Evolutionary conservation across 306 rosid genomes (phyloP).

Genomic region (Glycine tomentella): DNA sequence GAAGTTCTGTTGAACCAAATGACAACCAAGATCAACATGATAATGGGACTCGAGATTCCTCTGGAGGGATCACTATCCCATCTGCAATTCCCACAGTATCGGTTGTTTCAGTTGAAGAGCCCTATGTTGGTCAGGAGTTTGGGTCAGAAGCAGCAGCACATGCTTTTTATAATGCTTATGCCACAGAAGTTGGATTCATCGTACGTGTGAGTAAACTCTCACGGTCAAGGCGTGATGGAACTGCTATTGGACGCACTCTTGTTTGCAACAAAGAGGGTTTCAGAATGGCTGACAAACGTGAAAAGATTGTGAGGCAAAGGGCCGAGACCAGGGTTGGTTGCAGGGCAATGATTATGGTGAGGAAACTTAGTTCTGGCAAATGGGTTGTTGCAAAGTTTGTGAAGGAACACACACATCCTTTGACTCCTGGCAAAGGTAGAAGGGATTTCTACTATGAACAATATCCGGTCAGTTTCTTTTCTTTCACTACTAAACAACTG

Average conservation of each 20-base stretch:
- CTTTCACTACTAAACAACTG: slow-evolving; percentile 17
- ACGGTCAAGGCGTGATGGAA: slow-evolving; percentile 91
- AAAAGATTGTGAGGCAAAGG: slow-evolving; percentile 92
- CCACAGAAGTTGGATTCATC: slow-evolving; percentile 77
- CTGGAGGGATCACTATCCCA: slow-evolving; percentile 57
- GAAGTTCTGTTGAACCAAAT: slow-evolving; percentile 69
- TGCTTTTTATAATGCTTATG: slow-evolving; percentile 93
- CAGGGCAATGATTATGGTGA: slow-evolving; percentile 92
- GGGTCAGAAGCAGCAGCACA: slow-evolving; percentile 92
- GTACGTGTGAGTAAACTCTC: slow-evolving; percentile 98
- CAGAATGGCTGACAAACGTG: slow-evolving; percentile 96
- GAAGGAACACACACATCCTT: slow-evolving; percentile 87
- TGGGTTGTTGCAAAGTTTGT: slow-evolving; percentile 89
- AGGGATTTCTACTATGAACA: slow-evolving; percentile 84
- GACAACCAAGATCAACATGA: slow-evolving; percentile 62
- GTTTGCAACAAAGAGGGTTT: slow-evolving; percentile 98
- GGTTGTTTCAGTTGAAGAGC: slow-evolving; percentile 68
- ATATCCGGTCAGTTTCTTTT: slow-evolving; percentile 76
- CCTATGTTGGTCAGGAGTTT: slow-evolving; percentile 92
- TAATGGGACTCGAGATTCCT: slow-evolving; percentile 58
- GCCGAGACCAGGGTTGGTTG: slow-evolving; percentile 98
- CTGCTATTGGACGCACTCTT: slow-evolving; percentile 94
- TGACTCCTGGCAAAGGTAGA: slow-evolving; percentile 83
- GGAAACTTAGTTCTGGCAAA: slow-evolving; percentile 85
- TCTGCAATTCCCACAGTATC: slow-evolving; percentile 61